Percentiles rank a stretch among this genome's conserved stretches.
Evolutionary conservation across 2,329 filamentous ascomycete genomes (phyloP).

Genomic region (Keithomyces neogunnii): DNA sequence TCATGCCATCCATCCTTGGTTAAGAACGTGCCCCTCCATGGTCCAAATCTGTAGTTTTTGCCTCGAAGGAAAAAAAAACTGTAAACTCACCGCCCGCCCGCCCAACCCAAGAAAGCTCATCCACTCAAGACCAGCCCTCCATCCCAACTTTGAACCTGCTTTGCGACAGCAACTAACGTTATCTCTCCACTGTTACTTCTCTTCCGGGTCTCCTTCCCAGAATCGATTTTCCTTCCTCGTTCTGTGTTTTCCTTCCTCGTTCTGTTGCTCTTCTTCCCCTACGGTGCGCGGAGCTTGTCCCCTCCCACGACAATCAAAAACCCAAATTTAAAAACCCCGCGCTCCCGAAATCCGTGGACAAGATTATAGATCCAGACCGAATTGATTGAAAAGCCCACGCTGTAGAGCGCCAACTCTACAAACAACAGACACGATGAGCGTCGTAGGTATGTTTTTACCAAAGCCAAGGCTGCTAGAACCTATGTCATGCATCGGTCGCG

Average conservation of each 20-base stretch:
- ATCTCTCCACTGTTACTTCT: background rate
- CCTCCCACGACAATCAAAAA: background rate
- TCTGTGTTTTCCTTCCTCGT: background rate
- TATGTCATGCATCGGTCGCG: background rate
- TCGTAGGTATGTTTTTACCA: constrained; percentile 37
- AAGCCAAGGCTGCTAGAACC: background rate
- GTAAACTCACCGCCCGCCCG: background rate
- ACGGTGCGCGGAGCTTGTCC: background rate
- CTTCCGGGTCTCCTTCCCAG: background rate
- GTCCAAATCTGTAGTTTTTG: background rate
- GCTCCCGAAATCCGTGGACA: background rate
- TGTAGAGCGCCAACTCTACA: constrained; percentile 12
- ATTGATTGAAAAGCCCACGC: background rate
- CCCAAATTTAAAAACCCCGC: background rate
- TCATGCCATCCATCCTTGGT: too few relatives aligned
- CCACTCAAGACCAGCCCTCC: background rate
- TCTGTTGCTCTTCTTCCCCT: background rate
- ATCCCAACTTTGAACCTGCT: background rate
- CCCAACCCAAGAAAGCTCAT: background rate
- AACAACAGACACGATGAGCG: constrained; percentile 39
- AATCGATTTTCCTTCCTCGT: background rate
- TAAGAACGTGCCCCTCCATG: background rate
- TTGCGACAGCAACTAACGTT: background rate
- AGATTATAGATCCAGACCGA: constrained; percentile 6
- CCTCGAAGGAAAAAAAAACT: background rate